Evolutionary conservation across 163 green algal genomes (phyloP), one percentile per base, ranked within the genome.

Genomic region (Scenedesmus sp.): DNA sequence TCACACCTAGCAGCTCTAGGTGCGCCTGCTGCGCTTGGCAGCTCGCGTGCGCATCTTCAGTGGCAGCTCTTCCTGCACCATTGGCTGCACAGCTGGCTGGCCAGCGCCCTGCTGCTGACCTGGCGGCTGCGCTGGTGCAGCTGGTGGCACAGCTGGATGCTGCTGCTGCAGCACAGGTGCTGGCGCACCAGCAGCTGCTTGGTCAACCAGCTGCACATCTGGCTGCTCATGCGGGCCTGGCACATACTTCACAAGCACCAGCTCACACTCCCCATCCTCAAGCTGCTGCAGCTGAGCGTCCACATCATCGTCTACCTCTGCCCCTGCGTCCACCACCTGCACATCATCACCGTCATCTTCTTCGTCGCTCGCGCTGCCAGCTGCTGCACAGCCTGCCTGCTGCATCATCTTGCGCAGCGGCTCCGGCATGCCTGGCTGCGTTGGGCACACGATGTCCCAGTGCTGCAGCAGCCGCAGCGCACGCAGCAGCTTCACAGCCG

Each of bases 61-160:
- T 52, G 70, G 81, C 34, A 86, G 34, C 81, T 86, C 81, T 62
- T 86, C 81, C 81, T 86, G 16, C 9, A 60, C 81, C 60, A 7
- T 34, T 86, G 52, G 81, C 81, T 86, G 54, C 34, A 5, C 81
- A 55, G 81, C 18, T 12, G 52, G 6, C 81, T 60, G 54, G 26
- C 20, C 3, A 66, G 81, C 52, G 5, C 60, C 81, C 81, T 86
- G 34, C 81, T 86, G 81, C 54, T 86, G 81, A 59, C 81, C 34
- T 60, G 81, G 81, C 81, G 6, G 18, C 34, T n/a, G 18, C 81
- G 60, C 46, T 64, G 34, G 16, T 86, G 81, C 81, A 46, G 81
- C 81, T 64, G 81, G 34, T 26, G 81, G 23, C 70, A 79, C 23
- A 79, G 70, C 70, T 52, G 70, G 70, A 15, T 5, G 6, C 70